Percentiles rank a stretch among this genome's conserved stretches.
These are phyloP conservation scores for Plasmodium vinckei DNA, from an alignment of 169 alveolate species.

Conservation along the genomic window DNA sequence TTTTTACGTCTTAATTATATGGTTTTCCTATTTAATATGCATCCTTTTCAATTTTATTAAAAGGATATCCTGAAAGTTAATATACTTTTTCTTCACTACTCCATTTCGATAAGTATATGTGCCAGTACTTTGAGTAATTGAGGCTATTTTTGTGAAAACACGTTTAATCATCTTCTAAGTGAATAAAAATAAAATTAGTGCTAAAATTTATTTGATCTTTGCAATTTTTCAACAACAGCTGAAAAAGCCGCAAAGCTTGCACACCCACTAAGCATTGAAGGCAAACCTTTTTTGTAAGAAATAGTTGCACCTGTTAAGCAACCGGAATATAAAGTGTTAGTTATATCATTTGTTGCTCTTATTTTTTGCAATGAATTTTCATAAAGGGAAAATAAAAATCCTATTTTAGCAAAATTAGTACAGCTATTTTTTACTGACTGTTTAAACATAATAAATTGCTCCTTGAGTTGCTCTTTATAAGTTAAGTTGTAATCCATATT, in stretches of 20 bases:
- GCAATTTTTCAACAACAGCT: slow-evolving; percentile 78
- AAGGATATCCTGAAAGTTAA: too few species aligned
- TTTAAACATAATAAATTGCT: slow-evolving; percentile 62
- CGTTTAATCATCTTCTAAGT: too few species aligned
- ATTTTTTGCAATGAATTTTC: slow-evolving; percentile 75
- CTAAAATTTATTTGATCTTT: slow-evolving; percentile 34
- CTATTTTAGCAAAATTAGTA: slow-evolving; percentile 47
- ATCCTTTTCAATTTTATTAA: too few species aligned
- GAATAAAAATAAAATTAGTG: too few species aligned
- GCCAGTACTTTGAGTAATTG: too few species aligned
- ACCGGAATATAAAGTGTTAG: slow-evolving; percentile 83
- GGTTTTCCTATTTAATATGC: too few species aligned
- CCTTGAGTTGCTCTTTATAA: slow-evolving; percentile 55
- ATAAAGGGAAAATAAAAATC: slow-evolving; percentile 42
- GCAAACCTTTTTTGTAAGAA: slow-evolving; percentile 82
- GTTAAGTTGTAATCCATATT: slow-evolving; percentile 68
- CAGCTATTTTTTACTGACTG: slow-evolving; percentile 65
- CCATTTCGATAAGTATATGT: too few species aligned
- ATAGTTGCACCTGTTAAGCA: slow-evolving; percentile 85
- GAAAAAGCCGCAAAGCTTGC: slow-evolving; percentile 86
- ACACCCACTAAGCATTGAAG: slow-evolving; percentile 81
- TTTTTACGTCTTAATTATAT: too few species aligned
- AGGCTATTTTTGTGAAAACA: too few species aligned
- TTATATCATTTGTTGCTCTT: slow-evolving; percentile 80
- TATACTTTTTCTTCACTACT: too few species aligned